A percentile compares a stretch with the other conserved stretches of the same genome.
Conservation (phyloP, 768 basidiomycete genomes). For the Pleurotus citrinopileatus region DNA sequence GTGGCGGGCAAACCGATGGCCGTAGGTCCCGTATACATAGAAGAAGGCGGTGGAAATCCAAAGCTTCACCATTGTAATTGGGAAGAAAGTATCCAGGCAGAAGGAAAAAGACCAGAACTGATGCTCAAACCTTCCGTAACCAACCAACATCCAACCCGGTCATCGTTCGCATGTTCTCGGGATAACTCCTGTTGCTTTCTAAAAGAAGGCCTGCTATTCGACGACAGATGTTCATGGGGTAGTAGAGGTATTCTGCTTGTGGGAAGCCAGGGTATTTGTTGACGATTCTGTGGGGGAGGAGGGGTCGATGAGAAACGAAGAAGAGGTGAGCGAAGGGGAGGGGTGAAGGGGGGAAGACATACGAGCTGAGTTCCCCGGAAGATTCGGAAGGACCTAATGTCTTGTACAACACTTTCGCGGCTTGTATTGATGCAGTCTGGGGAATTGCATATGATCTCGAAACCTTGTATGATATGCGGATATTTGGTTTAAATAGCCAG, state of each 20-base stretch:
- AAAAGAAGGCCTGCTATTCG: slow-evolving; percentile 66
- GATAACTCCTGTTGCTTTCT: slow-evolving; percentile 78
- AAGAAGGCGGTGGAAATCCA: no score
- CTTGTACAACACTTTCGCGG: slow-evolving; percentile 86
- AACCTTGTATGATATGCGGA: slow-evolving; percentile 73
- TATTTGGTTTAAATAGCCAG: slow-evolving; percentile 93
- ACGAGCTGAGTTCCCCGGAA: slow-evolving; percentile 54
- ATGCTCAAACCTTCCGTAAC: slow-evolving; percentile 46
- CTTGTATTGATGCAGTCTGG: slow-evolving; percentile 57
- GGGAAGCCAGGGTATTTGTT: slow-evolving; percentile 79
- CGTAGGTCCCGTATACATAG: no score
- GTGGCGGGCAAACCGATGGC: no score
- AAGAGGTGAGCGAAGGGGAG: slow-evolving; percentile 8
- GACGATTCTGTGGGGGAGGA: slow-evolving; percentile 55
- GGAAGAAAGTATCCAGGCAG: neutral
- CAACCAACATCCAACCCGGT: slow-evolving; percentile 83
- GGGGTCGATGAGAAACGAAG: slow-evolving; percentile 4
- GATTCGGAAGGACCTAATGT: slow-evolving; percentile 61
- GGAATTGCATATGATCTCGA: slow-evolving; percentile 54
- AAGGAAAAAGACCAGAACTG: neutral
- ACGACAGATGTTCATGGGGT: slow-evolving; percentile 76
- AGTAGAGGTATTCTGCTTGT: slow-evolving; percentile 84
- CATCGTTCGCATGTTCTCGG: slow-evolving; percentile 73
- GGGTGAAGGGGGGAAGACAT: slow-evolving; percentile 14
- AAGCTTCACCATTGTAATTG: no score